Base-by-base conservation (phyloP, 768 basidiomycete species). In the Boletus speciosus region DNA sequence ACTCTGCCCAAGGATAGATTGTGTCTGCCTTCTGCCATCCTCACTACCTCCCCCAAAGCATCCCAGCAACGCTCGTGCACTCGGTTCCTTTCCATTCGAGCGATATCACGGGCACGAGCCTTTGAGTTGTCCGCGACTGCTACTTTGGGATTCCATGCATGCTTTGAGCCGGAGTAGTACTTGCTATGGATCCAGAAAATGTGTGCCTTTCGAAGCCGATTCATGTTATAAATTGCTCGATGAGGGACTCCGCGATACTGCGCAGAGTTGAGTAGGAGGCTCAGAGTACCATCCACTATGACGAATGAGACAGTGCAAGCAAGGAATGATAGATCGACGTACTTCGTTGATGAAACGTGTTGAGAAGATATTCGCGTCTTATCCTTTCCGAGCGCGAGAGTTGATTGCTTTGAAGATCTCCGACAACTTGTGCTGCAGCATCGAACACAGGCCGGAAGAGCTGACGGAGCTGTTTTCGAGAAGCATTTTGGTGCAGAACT, bases 281-380 rank as follows among this genome's bases (percentile, higher is more conserved):
- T 74, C 38, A 90, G 74, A 0, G 87, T 88, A 54, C 76, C 78
- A 61, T 90, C 87, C 68, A 88, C 89, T 91, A 55, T 37, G 34
- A 51, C n/a, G 59, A 54, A 52, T 61, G 42, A 63, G 51, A 64
- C 43, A 31, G 41, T 6, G 25, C 9, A 36, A 36, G 38, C 19
- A 15, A 50, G 6, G 7, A 46, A 32, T n/a, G 0, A 31, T n/a
- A 25, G 39, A 47, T 39, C 35, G 32, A 66, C 72, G 48, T 31
- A 85, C 87, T 76, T 61, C 82, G 78, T 54, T 65, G 65, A 48
- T 88, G 77, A 83, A 86, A 89, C 21, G 56, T 59, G 15, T 63
- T 55, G 49, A 87, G 62, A 78, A 83, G 82, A 6, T 56, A 58
- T 48, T 74, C 66, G 40, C 72, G 65, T 5, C 57, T 60, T 19